phyloP scores from a whole-genome alignment of 1,284 basidiomycete genomes.

The Veloboletus limbatus region DNA sequence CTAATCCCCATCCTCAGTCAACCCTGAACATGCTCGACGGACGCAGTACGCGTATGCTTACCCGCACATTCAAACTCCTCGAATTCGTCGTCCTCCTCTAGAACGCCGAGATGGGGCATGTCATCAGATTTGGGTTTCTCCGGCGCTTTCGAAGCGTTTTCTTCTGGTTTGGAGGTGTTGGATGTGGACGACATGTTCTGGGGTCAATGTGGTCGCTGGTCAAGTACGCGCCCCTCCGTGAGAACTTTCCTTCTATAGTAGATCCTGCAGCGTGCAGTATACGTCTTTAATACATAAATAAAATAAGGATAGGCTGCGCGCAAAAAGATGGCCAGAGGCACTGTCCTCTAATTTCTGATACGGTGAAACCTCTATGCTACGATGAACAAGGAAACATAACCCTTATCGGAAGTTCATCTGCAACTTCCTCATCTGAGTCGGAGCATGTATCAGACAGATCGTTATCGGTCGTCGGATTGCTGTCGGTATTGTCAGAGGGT shows the following conservation, averaged over 20 bases:
- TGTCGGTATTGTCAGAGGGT: conserved; percentile 25
- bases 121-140: conserved; percentile 42
- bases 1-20: conserved; percentile 37
- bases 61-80: conserved; percentile 78
- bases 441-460: conserved; percentile 28
- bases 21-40: too few relatives aligned
- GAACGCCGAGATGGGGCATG: conserved; percentile 58
- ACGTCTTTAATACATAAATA: conserved; percentile 27
- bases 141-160: conserved; percentile 30
- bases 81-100: conserved; percentile 85
- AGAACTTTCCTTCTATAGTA: conserved; percentile 14
- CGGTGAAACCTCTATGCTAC: conserved; percentile 15
- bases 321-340: conserved; percentile 11
- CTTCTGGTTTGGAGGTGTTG: conserved; percentile 38
- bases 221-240: conserved; percentile 23
- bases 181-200: conserved; percentile 33
- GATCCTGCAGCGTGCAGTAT: conserved; percentile 7
- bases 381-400: conserved; percentile 11
- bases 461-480: conserved; percentile 14
- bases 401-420: conserved; percentile 27
- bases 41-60: conserved; percentile 28
- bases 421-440: conserved; percentile 24
- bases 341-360: conserved; percentile 9
- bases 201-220: not conserved
- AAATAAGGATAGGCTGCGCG: conserved; percentile 31